Conservation (phyloP, 2,329 filamentous ascomycete species). For the Macrophomina pseudophaseolina region DNA sequence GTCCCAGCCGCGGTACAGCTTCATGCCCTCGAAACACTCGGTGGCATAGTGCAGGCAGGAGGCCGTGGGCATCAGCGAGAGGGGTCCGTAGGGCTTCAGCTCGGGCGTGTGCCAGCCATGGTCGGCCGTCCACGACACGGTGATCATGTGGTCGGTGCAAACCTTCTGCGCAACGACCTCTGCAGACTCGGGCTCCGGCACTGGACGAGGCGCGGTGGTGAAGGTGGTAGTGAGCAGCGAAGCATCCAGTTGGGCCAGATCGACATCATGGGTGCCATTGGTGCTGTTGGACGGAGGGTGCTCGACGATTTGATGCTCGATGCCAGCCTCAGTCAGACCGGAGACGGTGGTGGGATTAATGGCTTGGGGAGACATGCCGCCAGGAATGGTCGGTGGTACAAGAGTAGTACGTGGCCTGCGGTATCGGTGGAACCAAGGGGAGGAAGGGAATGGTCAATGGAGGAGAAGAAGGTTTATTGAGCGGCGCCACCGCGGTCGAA, state of each 20-base stretch:
- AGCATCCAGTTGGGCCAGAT: constrained; percentile 49
- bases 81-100: constrained; percentile 76
- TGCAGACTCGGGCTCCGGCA: constrained; percentile 47
- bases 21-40: constrained; percentile 88
- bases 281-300: constrained; percentile 28
- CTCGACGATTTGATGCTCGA: constrained; percentile 32
- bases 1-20: constrained; percentile 72
- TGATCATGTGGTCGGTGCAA: constrained; percentile 89
- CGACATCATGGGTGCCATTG: constrained; percentile 29
- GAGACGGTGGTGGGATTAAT: constrained; percentile 35
- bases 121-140: constrained; percentile 67
- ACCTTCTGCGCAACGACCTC: constrained; percentile 48
- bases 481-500: background rate
- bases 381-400: background rate
- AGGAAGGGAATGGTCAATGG: background rate
- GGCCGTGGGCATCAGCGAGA: constrained; percentile 80
- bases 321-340: constrained; percentile 43
- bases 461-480: background rate
- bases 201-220: constrained; percentile 48
- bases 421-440: background rate
- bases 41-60: constrained; percentile 87
- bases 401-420: background rate
- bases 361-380: constrained; percentile 12
- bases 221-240: constrained; percentile 49
- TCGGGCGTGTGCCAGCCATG: constrained; percentile 76